A percentile compares a stretch with the other conserved stretches of the same genome.
Conservation (phyloP, 768 basidiomycete species). For the Collybiopsis confluens region DNA sequence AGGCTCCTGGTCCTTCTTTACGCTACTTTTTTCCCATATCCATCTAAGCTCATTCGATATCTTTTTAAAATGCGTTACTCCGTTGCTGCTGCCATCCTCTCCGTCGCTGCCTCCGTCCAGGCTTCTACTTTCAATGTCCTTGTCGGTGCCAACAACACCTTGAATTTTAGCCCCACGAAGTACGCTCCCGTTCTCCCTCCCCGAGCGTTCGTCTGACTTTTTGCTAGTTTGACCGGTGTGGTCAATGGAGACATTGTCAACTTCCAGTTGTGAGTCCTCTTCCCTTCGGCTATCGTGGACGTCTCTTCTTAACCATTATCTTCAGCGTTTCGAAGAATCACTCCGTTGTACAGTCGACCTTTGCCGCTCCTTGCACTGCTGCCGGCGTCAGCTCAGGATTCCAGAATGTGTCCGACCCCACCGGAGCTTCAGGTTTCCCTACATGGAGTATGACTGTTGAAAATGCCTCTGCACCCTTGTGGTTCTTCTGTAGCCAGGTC, state of each 20-base stretch:
- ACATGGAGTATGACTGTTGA: slow-evolving; percentile 44
- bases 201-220: no score
- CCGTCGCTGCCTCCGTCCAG: slow-evolving; percentile 32
- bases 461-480: slow-evolving; percentile 44
- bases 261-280: slow-evolving; percentile 47
- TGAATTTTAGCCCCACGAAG: slow-evolving; percentile 33
- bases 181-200: no score
- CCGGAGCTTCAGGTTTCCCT: slow-evolving; percentile 29
- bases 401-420: slow-evolving; percentile 25
- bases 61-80: slow-evolving; percentile 49
- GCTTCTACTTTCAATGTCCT: slow-evolving; percentile 32
- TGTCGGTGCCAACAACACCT: slow-evolving; percentile 36
- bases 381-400: slow-evolving; percentile 51
- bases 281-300: not conserved
- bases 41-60: slow-evolving; percentile 12
- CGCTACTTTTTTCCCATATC: not conserved
- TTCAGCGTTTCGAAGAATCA: slow-evolving; percentile 41
- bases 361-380: slow-evolving; percentile 46
- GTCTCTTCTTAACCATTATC: not conserved
- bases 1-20: slow-evolving; percentile 32
- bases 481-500: slow-evolving; percentile 60
- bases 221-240: slow-evolving; percentile 29
- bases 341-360: slow-evolving; percentile 58
- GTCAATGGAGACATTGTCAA: slow-evolving; percentile 40
- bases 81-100: slow-evolving; percentile 35